A percentile compares a stretch with the other conserved stretches of the same genome.
phyloP scores from a whole-genome alignment of 176 grass and related monocot species.

The Sorghum bicolor region DNA sequence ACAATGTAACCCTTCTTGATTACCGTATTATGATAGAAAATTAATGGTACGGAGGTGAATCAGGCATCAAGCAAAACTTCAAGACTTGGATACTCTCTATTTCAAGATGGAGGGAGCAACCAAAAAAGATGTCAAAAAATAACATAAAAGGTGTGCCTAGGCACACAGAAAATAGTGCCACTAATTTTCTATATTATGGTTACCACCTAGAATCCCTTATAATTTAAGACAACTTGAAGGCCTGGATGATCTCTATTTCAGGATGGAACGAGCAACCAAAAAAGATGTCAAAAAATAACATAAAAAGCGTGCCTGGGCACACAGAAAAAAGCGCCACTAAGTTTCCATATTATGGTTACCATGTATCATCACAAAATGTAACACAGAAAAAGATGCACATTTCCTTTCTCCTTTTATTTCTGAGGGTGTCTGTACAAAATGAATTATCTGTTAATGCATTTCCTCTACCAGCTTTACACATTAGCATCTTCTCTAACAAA shows the following conservation, averaged over 20 bases:
- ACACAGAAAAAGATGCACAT: neutral
- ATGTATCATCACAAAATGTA: neutral
- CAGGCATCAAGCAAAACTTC: too few relatives aligned
- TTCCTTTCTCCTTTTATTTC: neutral
- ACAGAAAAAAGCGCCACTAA: neutral
- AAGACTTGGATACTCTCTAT: too few relatives aligned
- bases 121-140: neutral
- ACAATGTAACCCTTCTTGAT: too few relatives aligned
- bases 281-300: neutral
- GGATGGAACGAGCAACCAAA: too few relatives aligned
- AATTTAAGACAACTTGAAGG: too few relatives aligned
- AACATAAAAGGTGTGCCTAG: neutral
- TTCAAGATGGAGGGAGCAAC: too few relatives aligned
- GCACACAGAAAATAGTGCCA: neutral
- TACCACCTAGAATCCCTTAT: neutral
- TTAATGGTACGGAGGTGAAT: too few relatives aligned
- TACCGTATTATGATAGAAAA: too few relatives aligned
- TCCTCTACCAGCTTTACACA: slow-evolving; percentile 11
- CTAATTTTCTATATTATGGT: neutral
- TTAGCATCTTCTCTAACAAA: slow-evolving; percentile 12
- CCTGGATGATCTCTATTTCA: too few relatives aligned
- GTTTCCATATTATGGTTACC: neutral
- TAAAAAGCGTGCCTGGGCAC: neutral
- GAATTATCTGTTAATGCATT: slow-evolving; percentile 23
- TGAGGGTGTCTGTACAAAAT: slow-evolving; percentile 20